phyloP scores from a whole-genome alignment of 495 filamentous ascomycete species.

The Pyrenopolyporus hunteri region DNA sequence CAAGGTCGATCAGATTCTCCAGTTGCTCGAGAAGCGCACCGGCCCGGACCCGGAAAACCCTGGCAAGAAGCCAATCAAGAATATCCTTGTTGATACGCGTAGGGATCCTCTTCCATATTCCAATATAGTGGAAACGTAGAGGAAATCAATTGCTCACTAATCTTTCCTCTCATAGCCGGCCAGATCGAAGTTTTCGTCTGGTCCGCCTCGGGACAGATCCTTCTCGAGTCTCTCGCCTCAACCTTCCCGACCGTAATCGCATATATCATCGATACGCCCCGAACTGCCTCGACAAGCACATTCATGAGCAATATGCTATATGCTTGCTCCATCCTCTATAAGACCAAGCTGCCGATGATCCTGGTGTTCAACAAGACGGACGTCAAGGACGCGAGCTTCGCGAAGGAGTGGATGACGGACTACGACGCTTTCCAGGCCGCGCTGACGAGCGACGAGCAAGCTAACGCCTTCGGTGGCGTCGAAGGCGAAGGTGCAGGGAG shows the following conservation, averaged over 20 bases:
- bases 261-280: constrained; percentile 95
- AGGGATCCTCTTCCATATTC: constrained; percentile 5
- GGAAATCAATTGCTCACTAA: neutral
- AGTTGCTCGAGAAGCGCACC: constrained; percentile 85
- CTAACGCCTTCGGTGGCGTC: constrained; percentile 74
- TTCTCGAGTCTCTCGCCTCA: constrained; percentile 91
- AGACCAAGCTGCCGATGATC: constrained; percentile 97
- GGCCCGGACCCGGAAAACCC: constrained; percentile 67
- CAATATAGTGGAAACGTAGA: neutral
- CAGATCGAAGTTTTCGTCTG: constrained; percentile 99
- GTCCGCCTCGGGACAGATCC: constrained; percentile 89
- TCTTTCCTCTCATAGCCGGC: constrained; percentile 55
- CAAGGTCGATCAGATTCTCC: constrained; percentile 93
- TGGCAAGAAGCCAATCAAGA: constrained; percentile 68
- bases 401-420: constrained; percentile 99
- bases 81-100: constrained; percentile 90
- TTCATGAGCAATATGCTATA: constrained; percentile 99
- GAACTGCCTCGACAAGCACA: constrained; percentile 87
- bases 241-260: constrained; percentile 95
- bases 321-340: constrained; percentile 96
- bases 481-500: constrained; percentile 74
- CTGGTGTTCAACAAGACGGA: constrained; percentile 99
- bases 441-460: constrained; percentile 76
- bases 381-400: constrained; percentile 86
- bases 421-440: constrained; percentile 95